Evolutionary conservation across 495 filamentous ascomycete genomes (phyloP).

Genomic region (Apiosordaria backusii): DNA sequence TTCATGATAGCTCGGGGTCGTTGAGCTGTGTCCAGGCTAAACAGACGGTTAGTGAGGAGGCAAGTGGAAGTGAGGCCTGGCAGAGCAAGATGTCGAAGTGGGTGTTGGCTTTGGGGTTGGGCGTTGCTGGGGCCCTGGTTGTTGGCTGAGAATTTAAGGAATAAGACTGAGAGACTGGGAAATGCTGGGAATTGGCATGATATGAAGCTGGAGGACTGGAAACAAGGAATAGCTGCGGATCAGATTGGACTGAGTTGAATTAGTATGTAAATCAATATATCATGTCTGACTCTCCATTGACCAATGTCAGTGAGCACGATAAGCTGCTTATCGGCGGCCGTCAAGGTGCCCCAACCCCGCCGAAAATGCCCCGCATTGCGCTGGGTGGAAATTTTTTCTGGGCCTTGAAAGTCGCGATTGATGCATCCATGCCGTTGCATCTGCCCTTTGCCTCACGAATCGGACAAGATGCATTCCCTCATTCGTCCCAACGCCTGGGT

Average conservation of each 20-base stretch:
- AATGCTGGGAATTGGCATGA: not conserved
- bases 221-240: not conserved
- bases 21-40: conserved; percentile 19
- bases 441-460: not conserved
- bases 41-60: not conserved
- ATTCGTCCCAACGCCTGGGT: conserved; percentile 64
- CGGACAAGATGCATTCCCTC: conserved; percentile 40
- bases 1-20: conserved; percentile 19
- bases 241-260: not conserved
- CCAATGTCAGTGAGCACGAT: not conserved
- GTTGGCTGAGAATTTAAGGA: not conserved
- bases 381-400: conserved; percentile 17
- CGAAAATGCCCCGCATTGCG: conserved; percentile 10
- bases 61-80: not conserved
- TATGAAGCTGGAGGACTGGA: not conserved
- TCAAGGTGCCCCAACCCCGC: conserved; percentile 20
- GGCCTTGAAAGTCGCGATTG: not conserved
- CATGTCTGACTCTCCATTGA: no score
- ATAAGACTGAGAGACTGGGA: not conserved
- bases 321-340: conserved; percentile 5
- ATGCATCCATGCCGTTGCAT: conserved; percentile 3
- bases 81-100: not conserved
- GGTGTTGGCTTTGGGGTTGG: conserved; percentile 1
- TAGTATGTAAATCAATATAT: not conserved
- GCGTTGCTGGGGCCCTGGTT: not conserved